Conservation (phyloP, 148 eudicot species). For the Vaccinium corymbosum region DNA sequence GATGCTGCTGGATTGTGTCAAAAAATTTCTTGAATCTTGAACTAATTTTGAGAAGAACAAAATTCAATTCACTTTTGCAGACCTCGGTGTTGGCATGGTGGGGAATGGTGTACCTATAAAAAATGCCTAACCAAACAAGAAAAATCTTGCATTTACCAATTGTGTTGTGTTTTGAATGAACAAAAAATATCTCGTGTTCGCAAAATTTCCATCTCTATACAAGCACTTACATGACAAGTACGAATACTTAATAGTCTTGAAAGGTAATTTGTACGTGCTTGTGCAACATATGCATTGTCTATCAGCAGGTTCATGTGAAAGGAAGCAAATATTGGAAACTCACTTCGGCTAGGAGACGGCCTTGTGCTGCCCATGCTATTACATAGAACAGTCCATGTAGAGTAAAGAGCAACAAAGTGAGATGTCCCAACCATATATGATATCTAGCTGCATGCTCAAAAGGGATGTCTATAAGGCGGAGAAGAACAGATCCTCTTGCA, state of each 20-base stretch:
- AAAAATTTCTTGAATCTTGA: too few relatives aligned
- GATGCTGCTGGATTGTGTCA: too few relatives aligned
- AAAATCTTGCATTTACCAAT: too few relatives aligned
- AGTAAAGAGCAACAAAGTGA: slow-evolving; percentile 70
- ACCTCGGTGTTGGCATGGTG: too few relatives aligned
- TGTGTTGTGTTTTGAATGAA: too few relatives aligned
- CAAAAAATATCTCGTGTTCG: too few relatives aligned
- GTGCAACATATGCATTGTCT: neutral
- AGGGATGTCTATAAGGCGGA: slow-evolving; percentile 66
- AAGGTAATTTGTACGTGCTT: neutral
- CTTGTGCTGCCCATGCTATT: slow-evolving; percentile 57
- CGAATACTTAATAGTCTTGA: neutral
- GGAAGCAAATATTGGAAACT: slow-evolving; percentile 21
- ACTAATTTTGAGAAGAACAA: too few relatives aligned
- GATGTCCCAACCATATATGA: slow-evolving; percentile 96
- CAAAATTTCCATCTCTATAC: too few relatives aligned
- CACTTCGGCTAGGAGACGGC: slow-evolving; percentile 42
- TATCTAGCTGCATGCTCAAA: slow-evolving; percentile 85
- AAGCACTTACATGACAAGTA: too few relatives aligned
- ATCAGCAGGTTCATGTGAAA: neutral
- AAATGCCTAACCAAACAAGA: too few relatives aligned
- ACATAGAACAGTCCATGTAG: slow-evolving; percentile 63
- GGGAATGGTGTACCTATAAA: too few relatives aligned
- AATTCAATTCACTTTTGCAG: too few relatives aligned
- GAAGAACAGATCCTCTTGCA: slow-evolving; percentile 74